Evolutionary conservation across 23 red algal genomes (phyloP).

Genomic region (Gracilaria gracilis): DNA sequence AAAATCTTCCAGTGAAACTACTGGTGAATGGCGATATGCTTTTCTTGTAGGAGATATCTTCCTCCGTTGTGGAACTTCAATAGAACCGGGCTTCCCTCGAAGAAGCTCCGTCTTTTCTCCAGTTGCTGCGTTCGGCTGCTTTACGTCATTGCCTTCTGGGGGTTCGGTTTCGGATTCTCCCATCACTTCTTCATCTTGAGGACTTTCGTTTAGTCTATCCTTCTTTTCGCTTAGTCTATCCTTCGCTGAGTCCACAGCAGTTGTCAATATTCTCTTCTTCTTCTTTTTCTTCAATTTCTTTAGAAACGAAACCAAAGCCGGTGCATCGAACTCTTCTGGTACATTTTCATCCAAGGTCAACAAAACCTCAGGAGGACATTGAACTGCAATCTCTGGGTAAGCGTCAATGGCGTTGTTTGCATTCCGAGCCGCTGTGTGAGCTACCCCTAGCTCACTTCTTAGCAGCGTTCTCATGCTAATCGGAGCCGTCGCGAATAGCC

Average conservation of each 20-base stretch:
- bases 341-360: conserved; percentile 20
- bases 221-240: neutral
- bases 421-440: conserved; percentile 34
- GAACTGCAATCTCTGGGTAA: conserved; percentile 18
- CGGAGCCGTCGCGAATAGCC: conserved; percentile 42
- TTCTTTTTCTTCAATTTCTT: conserved; percentile 62
- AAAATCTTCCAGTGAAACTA: neutral
- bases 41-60: neutral
- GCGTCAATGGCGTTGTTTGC: conserved; percentile 13
- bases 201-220: neutral
- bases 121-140: neutral
- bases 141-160: neutral
- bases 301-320: conserved; percentile 25
- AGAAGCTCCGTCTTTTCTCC: too few relatives aligned
- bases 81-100: neutral
- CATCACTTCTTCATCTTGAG: neutral
- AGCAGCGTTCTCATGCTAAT: conserved; percentile 17
- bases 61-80: neutral
- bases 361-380: conserved; percentile 34
- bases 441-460: conserved; percentile 33
- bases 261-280: conserved; percentile 14
- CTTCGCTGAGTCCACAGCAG: neutral
- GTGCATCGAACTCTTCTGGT: neutral
- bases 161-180: neutral
- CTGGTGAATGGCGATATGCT: conserved; percentile 8